Evolutionary conservation across 805 yeast genomes (phyloP).

Genomic region (Candida qinlingensis): DNA sequence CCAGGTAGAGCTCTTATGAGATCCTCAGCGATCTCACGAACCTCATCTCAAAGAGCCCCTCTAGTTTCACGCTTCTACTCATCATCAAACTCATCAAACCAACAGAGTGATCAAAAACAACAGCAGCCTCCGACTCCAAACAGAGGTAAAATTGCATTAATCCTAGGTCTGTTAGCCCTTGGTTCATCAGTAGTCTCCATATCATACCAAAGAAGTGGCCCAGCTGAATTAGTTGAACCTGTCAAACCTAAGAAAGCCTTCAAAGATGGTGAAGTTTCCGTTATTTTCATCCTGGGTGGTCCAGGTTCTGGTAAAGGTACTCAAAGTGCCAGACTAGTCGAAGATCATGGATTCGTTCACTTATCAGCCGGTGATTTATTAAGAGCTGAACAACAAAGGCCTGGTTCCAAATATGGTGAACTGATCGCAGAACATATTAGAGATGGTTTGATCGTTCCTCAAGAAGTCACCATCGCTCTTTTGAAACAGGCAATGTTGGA

Average conservation of each 20-base stretch:
- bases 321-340: constrained; percentile 82
- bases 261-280: constrained; percentile 61
- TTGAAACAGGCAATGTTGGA: constrained; percentile 73
- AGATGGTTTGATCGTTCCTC: constrained; percentile 92
- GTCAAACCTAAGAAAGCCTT: constrained; percentile 37
- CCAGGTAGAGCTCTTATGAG: not conserved
- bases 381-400: constrained; percentile 84
- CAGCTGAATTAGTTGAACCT: constrained; percentile 41
- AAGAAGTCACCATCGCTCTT: constrained; percentile 79
- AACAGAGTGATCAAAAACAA: constrained; percentile 1
- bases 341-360: constrained; percentile 78
- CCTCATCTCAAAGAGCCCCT: not conserved
- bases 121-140: constrained; percentile 4
- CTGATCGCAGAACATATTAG: constrained; percentile 78
- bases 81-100: not conserved
- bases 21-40: not conserved
- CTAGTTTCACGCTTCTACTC: constrained; percentile 1
- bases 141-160: constrained; percentile 30
- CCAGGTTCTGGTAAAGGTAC: constrained; percentile 99
- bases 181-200: constrained; percentile 43
- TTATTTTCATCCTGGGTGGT: constrained; percentile 90
- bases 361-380: constrained; percentile 94
- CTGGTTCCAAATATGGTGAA: constrained; percentile 79
- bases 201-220: constrained; percentile 37
- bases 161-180: constrained; percentile 40